Base-by-base conservation (phyloP, 352 stramenopile genomes). In the Globisporangium uncinulatum region DNA sequence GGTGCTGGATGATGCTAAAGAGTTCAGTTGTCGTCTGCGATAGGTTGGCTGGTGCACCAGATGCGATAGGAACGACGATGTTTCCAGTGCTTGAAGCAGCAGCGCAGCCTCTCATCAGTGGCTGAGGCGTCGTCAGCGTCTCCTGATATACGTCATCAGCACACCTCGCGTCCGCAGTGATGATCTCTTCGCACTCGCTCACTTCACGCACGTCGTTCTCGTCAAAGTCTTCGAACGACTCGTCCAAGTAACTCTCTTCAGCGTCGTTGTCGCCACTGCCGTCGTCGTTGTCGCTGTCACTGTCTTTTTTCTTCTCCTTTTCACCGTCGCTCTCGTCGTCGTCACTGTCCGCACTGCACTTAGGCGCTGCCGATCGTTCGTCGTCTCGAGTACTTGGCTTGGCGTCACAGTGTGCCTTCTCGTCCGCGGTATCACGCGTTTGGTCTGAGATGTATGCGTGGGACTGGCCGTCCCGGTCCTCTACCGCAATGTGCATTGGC, bases 141-240 rank as follows among this genome's bases (percentile, higher is more conserved):
- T 37, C 6, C 39, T 31, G 52, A 4, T 19, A 20, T 6, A 1
- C 21, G 46, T 53, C 0, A 11, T 59, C 51, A 15, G 14, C 37
- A 9, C 20, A n/a, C 39, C 53, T 59, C 8, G 51, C 43, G 4
- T 63, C 50, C n/a, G 43, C 50, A 5, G 45, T 51, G 34, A 20
- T 20, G 13, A 56, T 56, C 14, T 56, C 56, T 19, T 59, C 54
- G 34, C 52, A 44, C 13, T 32, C 41, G 31, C 24, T 48, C 7
- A 29, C 9, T 10, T 46, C 34, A 4, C 32, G 51, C 13, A 63
- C 46, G 0, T 66, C 67, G 0, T 82, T 67, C 0, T 79, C 76
- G 43, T 92, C 79, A 68, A 90, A 91, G 31, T 87, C 82, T 62
- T 94, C 84, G 63, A 94, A 94, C 0, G 81, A 92, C 39, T 94